A percentile compares a stretch with the other conserved stretches of the same genome.
These are phyloP conservation scores for Cyclaneusma minus DNA, from an alignment of 2,329 filamentous ascomycete genomes.

Conservation along the genomic window DNA sequence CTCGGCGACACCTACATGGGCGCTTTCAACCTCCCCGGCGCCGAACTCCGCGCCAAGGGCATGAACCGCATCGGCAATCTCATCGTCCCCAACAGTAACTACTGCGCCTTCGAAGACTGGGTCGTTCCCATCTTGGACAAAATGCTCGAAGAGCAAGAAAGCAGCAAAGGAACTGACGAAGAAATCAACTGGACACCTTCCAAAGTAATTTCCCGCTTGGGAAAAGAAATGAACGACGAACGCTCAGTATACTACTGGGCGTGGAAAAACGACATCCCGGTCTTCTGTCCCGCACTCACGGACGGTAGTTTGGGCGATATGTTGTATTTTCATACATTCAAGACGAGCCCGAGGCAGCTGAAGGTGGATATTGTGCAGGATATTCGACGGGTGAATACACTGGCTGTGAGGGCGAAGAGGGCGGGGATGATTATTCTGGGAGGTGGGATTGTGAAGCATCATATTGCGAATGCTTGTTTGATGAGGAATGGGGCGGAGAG, in stretches of 20 bases:
- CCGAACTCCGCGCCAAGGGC: slow-evolving; percentile 65
- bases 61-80: slow-evolving; percentile 95
- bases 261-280: slow-evolving; percentile 88
- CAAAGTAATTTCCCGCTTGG: slow-evolving; percentile 77
- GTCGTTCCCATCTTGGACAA: slow-evolving; percentile 84
- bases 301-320: slow-evolving; percentile 94
- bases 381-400: slow-evolving; percentile 82
- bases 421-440: slow-evolving; percentile 93
- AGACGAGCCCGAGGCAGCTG: slow-evolving; percentile 65
- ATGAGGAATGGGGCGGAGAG: slow-evolving; percentile 97
- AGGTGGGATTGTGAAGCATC: slow-evolving; percentile 92
- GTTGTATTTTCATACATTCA: slow-evolving; percentile 97
- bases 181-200: slow-evolving; percentile 85
- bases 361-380: slow-evolving; percentile 87
- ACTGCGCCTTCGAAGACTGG: slow-evolving; percentile 98
- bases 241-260: slow-evolving; percentile 94
- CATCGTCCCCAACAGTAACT: slow-evolving; percentile 90
- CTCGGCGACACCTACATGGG: slow-evolving; percentile 87
- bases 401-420: slow-evolving; percentile 73
- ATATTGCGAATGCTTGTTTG: slow-evolving; percentile 92
- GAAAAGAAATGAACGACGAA: slow-evolving; percentile 88
- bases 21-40: slow-evolving; percentile 64
- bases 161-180: slow-evolving; percentile 50
- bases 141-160: slow-evolving; percentile 90
- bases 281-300: slow-evolving; percentile 92